Conservation (phyloP, 305 asterid species). For the Plantago coronopus region DNA sequence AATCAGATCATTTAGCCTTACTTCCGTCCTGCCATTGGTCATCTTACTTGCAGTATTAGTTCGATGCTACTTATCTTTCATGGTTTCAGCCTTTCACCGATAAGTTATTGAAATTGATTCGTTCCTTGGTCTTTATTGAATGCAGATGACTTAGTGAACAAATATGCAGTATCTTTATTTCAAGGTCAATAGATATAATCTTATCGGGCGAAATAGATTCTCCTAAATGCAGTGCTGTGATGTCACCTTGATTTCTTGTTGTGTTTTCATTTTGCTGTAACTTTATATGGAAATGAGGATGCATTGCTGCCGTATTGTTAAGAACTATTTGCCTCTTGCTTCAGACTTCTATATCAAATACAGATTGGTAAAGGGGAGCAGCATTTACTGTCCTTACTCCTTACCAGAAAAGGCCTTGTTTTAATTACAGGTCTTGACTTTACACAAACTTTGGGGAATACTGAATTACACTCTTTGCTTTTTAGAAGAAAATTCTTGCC, state of each 20-base stretch:
- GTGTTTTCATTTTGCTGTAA: neutral
- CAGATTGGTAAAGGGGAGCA: neutral
- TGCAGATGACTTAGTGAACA: neutral
- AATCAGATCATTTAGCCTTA: neutral
- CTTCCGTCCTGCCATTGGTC: constrained; percentile 7
- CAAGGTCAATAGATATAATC: constrained; percentile 7
- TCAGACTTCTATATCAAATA: neutral
- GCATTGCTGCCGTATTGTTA: neutral
- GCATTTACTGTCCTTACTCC: neutral
- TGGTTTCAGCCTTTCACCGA: neutral
- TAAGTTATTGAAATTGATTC: neutral
- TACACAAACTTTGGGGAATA: neutral
- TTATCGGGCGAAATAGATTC: neutral
- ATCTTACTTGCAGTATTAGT: constrained; percentile 10
- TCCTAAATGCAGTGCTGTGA: neutral
- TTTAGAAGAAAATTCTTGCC: neutral
- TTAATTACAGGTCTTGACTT: constrained; percentile 2
- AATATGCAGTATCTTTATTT: neutral
- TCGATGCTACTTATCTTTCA: neutral
- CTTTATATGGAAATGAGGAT: constrained; percentile 2
- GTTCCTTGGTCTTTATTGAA: neutral
- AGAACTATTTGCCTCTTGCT: too few species aligned
- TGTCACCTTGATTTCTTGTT: neutral
- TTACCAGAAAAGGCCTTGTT: neutral
- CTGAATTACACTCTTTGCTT: neutral